Evolutionary conservation across 2,329 filamentous ascomycete species (phyloP).

Genomic region (Diaporthe caulivora): DNA sequence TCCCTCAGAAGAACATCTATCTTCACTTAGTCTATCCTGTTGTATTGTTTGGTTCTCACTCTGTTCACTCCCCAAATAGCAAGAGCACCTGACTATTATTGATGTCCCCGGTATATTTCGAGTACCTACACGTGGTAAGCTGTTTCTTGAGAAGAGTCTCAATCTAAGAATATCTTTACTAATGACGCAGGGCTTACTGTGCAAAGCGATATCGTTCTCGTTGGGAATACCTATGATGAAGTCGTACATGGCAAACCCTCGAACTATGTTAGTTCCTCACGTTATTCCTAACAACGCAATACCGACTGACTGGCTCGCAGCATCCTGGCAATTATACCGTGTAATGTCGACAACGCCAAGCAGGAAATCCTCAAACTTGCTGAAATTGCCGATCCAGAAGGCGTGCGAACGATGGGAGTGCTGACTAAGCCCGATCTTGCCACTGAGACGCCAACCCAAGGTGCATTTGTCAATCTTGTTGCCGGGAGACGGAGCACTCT

Average conservation of each 20-base stretch:
- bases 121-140: constrained; percentile 51
- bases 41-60: no score
- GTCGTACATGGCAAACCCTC: constrained; percentile 57
- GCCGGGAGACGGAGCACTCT: constrained; percentile 54
- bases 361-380: constrained; percentile 55
- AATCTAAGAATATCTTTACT: no score
- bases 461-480: constrained; percentile 58
- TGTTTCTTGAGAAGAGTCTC: no score
- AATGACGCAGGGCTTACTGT: no score
- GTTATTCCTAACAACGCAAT: no score
- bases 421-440: constrained; percentile 73
- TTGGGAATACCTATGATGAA: constrained; percentile 62
- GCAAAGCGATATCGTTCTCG: constrained; percentile 57
- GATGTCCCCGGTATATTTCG: constrained; percentile 67
- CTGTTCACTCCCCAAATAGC: no score
- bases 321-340: constrained; percentile 59
- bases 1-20: no score
- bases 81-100: constrained; percentile 64
- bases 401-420: constrained; percentile 58
- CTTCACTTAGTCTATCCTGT: no score
- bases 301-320: no score
- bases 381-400: constrained; percentile 53
- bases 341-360: constrained; percentile 54
- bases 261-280: no score
- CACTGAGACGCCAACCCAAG: constrained; percentile 52